Base-by-base conservation (phyloP, 2,329 filamentous ascomycete species). In the Arachnomyces sp. region DNA sequence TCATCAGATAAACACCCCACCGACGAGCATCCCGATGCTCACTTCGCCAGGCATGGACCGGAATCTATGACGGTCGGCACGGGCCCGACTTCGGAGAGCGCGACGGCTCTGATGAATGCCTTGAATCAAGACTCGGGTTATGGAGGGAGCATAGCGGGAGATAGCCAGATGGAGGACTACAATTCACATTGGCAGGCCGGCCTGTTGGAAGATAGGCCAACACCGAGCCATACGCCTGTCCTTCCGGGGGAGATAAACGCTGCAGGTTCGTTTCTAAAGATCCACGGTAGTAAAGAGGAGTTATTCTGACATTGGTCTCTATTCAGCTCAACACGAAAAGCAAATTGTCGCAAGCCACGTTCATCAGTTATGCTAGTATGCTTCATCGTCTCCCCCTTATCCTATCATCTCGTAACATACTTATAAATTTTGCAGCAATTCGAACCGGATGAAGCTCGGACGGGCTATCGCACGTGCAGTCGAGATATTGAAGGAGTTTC, bases 81-180 rank as follows among this genome's bases (percentile, higher is more conserved):
- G 50, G 89, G 89, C 39, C 80, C 82, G 40, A 80, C 84, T 15
- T 89, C 89, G 14, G 80, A 87, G 56, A 86, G 86, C 59, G 89
- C 87, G 29, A 77, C 84, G 21, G 81, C 81, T 40, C 72, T 96
- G 30, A 86, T 92, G 63, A 79, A 82, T 13, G 77, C 93, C 52
- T 71, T 96, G 40, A 86, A 94, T 46, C 71, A 79, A 43, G 92
- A 98, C 60, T 96, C 90, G 13, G 92, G 90, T 5, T 96, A 96
- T 57, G 89, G 87, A 40, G 84, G 84, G 33, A 95, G 86, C 59
- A 73, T 84, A 36, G 70, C 76, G 21, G 81, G 79, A 44, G 84
- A 84, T 38, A 75, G 75, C 49, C 63, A 68, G 44, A 60, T 67
- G 31, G 60, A 62, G 42, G 61, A 60, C n/a, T n/a, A n/a, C n/a